Evolutionary conservation across 1,284 basidiomycete species (phyloP), one percentile per base, ranked within the genome.

Genomic region (Cryptococcus amylolentus): DNA sequence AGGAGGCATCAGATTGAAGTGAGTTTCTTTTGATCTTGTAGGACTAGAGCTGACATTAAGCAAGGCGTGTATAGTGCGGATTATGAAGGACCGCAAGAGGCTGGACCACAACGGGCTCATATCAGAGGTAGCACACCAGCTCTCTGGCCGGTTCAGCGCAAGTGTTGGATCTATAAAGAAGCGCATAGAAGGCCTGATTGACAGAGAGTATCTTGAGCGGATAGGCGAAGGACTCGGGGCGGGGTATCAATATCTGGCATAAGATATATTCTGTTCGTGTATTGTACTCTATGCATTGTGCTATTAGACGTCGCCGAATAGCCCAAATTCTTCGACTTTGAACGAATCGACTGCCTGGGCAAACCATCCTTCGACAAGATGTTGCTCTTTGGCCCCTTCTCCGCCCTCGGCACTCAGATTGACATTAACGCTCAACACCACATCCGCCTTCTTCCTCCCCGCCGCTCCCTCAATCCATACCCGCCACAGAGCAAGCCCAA

Each of bases 81-180:
- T 98, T 40, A 98, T 99, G 96, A 98, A 99, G 80, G 88, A 92
- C 71, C 81, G 94, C 59, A 98, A 98, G 75, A 84, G 84, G 55
- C 86, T 98, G 84, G 78, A 81, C 6, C 93, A 98, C 72, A 91
- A 87, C 61, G 92, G 95, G 58, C 82, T 99, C 16, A 83, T 98
- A 55, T 88, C 88, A 65, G 94, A 98, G 76, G 91, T 93, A 27
- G 90, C 91, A 40, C 83, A 85, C 16, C 95, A 98, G 70, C 79
- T 99, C 2, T 80, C 87, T 13, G 80, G 80, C 57, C 84, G 96
- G 3, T 99, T 98, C 81, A 84, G 84, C 53, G 95, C 96, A 0
- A 86, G 88, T 62, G 87, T 93, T 43, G 75, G 85, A 38, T 81
- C 84, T 60, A 92, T 98, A 79, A 99, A 98, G 82, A 93, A 90